Percentiles rank a stretch among this genome's conserved stretches.
These are phyloP conservation scores for Nakaseomyces bracarensis DNA, from an alignment of 1,139 yeast genomes.

Conservation along the genomic window DNA sequence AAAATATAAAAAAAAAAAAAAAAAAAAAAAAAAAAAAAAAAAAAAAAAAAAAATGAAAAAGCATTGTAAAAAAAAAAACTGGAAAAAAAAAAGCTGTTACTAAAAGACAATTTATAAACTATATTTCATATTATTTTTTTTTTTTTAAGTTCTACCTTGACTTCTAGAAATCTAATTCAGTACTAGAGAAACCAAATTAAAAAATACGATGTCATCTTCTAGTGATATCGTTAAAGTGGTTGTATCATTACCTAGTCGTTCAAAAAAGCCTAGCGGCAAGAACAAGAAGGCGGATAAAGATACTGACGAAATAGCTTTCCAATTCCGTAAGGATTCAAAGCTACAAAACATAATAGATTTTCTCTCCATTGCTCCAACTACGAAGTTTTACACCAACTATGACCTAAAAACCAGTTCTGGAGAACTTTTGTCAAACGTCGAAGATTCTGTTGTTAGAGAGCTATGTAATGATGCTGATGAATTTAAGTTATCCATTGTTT, in stretches of 20 bases:
- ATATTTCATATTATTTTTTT: neutral
- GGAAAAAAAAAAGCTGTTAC: neutral
- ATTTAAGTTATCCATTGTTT: constrained; percentile 19
- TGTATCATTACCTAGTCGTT: neutral
- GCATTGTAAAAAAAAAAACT: neutral
- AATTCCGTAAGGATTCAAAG: constrained; percentile 24
- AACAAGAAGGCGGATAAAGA: constrained; percentile 1
- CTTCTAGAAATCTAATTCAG: too few species aligned
- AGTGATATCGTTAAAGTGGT: constrained; percentile 4
- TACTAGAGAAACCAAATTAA: neutral
- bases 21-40: neutral
- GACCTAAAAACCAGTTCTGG: constrained; percentile 18
- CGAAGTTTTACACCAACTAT: constrained; percentile 27
- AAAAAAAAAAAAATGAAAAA: neutral
- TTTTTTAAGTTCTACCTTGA: too few species aligned
- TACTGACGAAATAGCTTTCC: constrained; percentile 11
- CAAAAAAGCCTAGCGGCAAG: neutral
- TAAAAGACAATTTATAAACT: too few species aligned
- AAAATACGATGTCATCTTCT: constrained; percentile 1
- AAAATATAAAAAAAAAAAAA: neutral
- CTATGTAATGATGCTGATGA: constrained; percentile 15
- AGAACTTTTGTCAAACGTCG: constrained; percentile 15
- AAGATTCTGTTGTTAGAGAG: constrained; percentile 19
- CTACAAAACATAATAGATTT: constrained; percentile 24
- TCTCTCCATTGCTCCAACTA: constrained; percentile 21